Conservation (phyloP, 345 rosid genomes). For the Mercurialis annua region DNA sequence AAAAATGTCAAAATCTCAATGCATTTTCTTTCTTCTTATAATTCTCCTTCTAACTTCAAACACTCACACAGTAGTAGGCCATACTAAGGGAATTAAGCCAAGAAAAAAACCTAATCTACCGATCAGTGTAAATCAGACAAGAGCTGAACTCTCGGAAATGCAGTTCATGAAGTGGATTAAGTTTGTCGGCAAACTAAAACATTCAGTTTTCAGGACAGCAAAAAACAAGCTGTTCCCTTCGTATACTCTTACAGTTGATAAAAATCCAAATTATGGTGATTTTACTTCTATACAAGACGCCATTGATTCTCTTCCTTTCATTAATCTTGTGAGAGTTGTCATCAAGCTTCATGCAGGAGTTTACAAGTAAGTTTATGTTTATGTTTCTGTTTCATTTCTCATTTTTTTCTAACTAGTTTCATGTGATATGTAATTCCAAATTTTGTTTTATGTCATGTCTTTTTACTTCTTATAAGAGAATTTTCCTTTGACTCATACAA, state of each 20-base stretch:
- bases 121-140: slow-evolving; percentile 41
- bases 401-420: neutral
- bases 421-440: too few relatives aligned
- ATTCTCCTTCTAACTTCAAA: slow-evolving; percentile 34
- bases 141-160: slow-evolving; percentile 59
- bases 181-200: slow-evolving; percentile 76
- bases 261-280: slow-evolving; percentile 63
- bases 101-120: slow-evolving; percentile 29
- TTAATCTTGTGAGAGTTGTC: slow-evolving; percentile 80
- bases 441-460: slow-evolving; percentile 6
- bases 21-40: slow-evolving; percentile 24
- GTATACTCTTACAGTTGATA: slow-evolving; percentile 52
- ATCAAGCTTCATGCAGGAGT: slow-evolving; percentile 93
- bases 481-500: too few relatives aligned
- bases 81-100: slow-evolving; percentile 62
- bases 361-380: slow-evolving; percentile 60
- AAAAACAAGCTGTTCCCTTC: slow-evolving; percentile 92
- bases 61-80: slow-evolving; percentile 43
- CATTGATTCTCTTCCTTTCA: slow-evolving; percentile 80
- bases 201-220: slow-evolving; percentile 68
- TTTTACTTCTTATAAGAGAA: neutral
- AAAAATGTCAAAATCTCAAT: slow-evolving; percentile 31
- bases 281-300: slow-evolving; percentile 89
- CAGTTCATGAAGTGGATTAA: slow-evolving; percentile 94
- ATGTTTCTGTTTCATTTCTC: neutral